Base-by-base conservation (phyloP, 75 land plant genomes). In the Adiantum capillusveneris region DNA sequence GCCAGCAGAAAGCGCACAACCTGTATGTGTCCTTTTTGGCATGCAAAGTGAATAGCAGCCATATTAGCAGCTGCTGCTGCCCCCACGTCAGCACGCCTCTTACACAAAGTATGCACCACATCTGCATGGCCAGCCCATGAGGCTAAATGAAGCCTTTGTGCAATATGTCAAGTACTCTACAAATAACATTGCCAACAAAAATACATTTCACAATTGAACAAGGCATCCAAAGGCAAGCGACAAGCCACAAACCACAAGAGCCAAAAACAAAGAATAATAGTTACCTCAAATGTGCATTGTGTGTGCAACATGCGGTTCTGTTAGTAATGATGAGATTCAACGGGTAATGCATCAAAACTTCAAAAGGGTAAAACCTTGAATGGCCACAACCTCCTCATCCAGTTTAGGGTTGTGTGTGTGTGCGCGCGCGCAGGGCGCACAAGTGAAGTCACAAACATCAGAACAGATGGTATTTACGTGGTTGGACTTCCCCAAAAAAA, bases 11-110 rank as follows among this genome's bases (percentile, higher is more conserved):
- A 50, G 19, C 81, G 76, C 25, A 81, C 87, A n/a, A 76, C 75
- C 53, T 94, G 86, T 2, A 81, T 17, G 58, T 94, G 96, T n/a
- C 98, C 98, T 48, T 94, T 94, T 65, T 94, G 98, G 18, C 88
- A 67, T 20, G 96, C 98, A 76, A 94, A 94, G 60, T 94, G 98
- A 57, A 94, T 79, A 27, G 96, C 96, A n/a, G 79, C 84, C 83
- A 86, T 94, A 70, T 89, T 85, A 74, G 89, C 98, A 72, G 78
- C 82, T 18, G 98, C 96, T 44, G 88, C 74, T 44, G 98, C 98
- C 29, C 84, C 77, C 39, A 80, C 76, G 73, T 89, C 96, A 25
- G 96, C 96, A 60, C 84, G 74, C 60, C 72, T 54, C 26, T 77
- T 76, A 78, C 96, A 94, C 9, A 94, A 85, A 62, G 72, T 74